A percentile compares a stretch with the other conserved stretches of the same genome.
phyloP scores from a whole-genome alignment of 192 early-diverging fungal species.

The Coemansia reversa region DNA sequence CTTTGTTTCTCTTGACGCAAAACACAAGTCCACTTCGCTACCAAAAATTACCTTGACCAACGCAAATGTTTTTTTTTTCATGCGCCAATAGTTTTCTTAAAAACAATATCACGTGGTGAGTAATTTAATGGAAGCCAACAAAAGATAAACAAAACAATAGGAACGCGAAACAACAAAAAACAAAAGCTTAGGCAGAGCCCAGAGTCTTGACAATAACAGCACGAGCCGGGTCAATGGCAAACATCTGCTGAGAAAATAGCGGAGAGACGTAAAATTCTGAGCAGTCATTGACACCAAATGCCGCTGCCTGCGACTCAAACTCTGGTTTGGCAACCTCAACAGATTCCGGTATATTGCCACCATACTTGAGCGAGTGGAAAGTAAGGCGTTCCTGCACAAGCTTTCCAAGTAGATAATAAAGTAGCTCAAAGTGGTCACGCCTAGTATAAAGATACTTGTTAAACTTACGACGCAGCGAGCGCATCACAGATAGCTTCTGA shows the following conservation, averaged over 20 bases:
- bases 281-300: slow-evolving; percentile 61
- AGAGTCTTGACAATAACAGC: slow-evolving; percentile 46
- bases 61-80: no score
- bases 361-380: slow-evolving; percentile 66
- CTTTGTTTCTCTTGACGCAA: no score
- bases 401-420: slow-evolving; percentile 72
- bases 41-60: no score
- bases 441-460: slow-evolving; percentile 77
- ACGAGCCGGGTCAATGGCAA: slow-evolving; percentile 24
- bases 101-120: no score
- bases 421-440: slow-evolving; percentile 78
- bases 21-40: no score
- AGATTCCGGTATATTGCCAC: slow-evolving; percentile 54
- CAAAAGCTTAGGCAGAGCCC: slow-evolving; percentile 1
- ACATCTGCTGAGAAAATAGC: slow-evolving; percentile 54
- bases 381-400: slow-evolving; percentile 74
- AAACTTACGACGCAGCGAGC: slow-evolving; percentile 77
- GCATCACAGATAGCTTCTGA: slow-evolving; percentile 92
- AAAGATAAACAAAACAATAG: slow-evolving; percentile 4
- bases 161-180: neutral
- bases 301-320: slow-evolving; percentile 59
- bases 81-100: no score
- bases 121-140: no score
- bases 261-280: slow-evolving; percentile 56
- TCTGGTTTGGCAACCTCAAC: slow-evolving; percentile 61